Conservation (phyloP, 106 monocot genomes). For the Allium cepa region DNA sequence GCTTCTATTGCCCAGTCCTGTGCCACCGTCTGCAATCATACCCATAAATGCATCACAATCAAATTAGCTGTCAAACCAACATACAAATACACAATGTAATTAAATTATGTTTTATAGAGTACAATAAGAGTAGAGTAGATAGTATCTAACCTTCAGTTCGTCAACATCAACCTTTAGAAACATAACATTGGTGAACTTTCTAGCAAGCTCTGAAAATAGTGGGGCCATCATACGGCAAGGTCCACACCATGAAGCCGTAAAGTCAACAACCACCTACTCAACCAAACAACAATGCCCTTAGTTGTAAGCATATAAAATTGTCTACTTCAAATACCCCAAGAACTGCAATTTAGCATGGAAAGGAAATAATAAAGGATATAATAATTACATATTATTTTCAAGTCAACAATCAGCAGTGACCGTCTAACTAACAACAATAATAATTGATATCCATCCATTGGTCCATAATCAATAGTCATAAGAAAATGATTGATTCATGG, state of each 20-base stretch:
- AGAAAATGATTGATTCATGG: too few species aligned
- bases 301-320: too few species aligned
- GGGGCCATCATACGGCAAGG: constrained; percentile 76
- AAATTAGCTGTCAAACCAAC: constrained; percentile 32
- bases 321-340: too few species aligned
- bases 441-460: too few species aligned
- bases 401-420: too few species aligned
- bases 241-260: constrained; percentile 83
- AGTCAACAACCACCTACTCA: constrained; percentile 64
- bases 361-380: too few species aligned
- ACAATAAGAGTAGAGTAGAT: not conserved
- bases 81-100: constrained; percentile 23
- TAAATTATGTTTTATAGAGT: not conserved
- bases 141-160: constrained; percentile 54
- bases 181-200: constrained; percentile 38
- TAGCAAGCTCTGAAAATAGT: constrained; percentile 53
- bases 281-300: too few species aligned
- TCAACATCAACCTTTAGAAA: constrained; percentile 92
- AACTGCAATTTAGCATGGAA: too few species aligned
- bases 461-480: too few species aligned
- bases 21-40: constrained; percentile 34
- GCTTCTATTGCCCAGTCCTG: constrained; percentile 64
- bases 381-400: too few species aligned
- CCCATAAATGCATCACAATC: not conserved
- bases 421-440: too few species aligned